Conservation (phyloP, 805 yeast genomes). For the Cyberlindnera mycetangii region DNA sequence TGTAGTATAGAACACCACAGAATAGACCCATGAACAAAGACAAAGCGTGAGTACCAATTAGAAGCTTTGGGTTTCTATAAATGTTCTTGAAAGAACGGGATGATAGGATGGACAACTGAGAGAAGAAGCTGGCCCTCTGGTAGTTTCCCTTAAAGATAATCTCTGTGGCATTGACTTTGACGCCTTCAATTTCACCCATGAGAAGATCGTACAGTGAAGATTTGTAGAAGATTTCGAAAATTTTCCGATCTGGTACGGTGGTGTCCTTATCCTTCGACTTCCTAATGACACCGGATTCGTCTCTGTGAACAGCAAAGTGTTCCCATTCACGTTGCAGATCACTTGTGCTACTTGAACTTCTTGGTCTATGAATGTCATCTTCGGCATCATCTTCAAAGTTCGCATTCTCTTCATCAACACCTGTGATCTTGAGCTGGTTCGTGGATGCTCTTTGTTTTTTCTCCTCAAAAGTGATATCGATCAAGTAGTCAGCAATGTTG, state of each 20-base stretch:
- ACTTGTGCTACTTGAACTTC: conserved; percentile 31
- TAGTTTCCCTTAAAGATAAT: conserved; percentile 26
- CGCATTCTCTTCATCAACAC: conserved; percentile 31
- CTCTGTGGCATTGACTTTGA: conserved; percentile 22
- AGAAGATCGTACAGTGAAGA: conserved; percentile 32
- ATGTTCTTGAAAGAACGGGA: conserved; percentile 89
- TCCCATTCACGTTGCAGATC: conserved; percentile 82
- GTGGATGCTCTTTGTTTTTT: conserved; percentile 14
- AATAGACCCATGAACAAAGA: conserved; percentile 76
- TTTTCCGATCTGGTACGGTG: conserved; percentile 10
- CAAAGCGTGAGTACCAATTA: conserved; percentile 78
- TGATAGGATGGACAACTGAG: conserved; percentile 72
- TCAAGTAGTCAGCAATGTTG: conserved; percentile 89
- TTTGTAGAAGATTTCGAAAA: conserved; percentile 32
- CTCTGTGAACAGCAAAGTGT: conserved; percentile 78
- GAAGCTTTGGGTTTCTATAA: conserved; percentile 87
- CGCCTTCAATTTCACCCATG: conserved; percentile 30
- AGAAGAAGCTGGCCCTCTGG: conserved; percentile 49
- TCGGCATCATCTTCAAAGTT: conserved; percentile 25
- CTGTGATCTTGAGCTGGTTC: conserved; percentile 15
- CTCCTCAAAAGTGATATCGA: conserved; percentile 79
- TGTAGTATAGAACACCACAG: conserved; percentile 82
- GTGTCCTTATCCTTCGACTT: conserved; percentile 11
- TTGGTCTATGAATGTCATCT: conserved; percentile 31
- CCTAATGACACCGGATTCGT: conserved; percentile 41